These are phyloP conservation scores for Candida multigemmis DNA, from an alignment of 805 yeast genomes.

Conservation along the genomic window DNA sequence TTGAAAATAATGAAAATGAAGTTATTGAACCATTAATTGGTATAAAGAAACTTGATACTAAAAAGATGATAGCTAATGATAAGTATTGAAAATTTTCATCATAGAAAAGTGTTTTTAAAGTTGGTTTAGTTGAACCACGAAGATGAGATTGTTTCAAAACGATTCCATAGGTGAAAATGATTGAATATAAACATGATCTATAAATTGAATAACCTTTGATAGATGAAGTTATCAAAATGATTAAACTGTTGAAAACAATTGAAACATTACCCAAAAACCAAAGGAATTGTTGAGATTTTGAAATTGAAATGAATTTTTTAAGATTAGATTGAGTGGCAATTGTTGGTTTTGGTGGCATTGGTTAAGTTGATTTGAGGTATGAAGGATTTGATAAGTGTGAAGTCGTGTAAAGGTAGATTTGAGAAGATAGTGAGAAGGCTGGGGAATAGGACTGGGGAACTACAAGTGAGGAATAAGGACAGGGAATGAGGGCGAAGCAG, in stretches of 20 bases:
- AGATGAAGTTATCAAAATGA: conserved; percentile 33
- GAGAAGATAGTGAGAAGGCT: no score
- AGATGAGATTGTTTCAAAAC: conserved; percentile 54
- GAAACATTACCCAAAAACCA: conserved; percentile 62
- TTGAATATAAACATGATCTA: conserved; percentile 34
- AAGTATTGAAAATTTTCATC: conserved; percentile 37
- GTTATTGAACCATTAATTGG: conserved; percentile 29
- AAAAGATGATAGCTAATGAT: conserved; percentile 20
- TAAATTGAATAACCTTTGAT: conserved; percentile 24
- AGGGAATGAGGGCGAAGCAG: no score
- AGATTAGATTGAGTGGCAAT: no score
- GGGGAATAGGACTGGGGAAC: no score
- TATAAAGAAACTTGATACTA: conserved; percentile 16
- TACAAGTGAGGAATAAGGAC: no score
- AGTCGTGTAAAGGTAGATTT: no score
- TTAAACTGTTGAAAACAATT: no score
- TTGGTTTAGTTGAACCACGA: conserved; percentile 6
- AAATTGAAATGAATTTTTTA: no score
- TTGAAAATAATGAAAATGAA: conserved; percentile 25
- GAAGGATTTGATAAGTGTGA: no score
- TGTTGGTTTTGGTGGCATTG: no score
- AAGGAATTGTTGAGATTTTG: conserved; percentile 54
- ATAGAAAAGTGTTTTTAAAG: conserved; percentile 7
- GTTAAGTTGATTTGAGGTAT: no score
- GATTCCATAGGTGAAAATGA: conserved; percentile 51